Evolutionary conservation across 2,329 filamentous ascomycete genomes (phyloP), one percentile per base, ranked within the genome.

Genomic region (Xylariaceae sp.): DNA sequence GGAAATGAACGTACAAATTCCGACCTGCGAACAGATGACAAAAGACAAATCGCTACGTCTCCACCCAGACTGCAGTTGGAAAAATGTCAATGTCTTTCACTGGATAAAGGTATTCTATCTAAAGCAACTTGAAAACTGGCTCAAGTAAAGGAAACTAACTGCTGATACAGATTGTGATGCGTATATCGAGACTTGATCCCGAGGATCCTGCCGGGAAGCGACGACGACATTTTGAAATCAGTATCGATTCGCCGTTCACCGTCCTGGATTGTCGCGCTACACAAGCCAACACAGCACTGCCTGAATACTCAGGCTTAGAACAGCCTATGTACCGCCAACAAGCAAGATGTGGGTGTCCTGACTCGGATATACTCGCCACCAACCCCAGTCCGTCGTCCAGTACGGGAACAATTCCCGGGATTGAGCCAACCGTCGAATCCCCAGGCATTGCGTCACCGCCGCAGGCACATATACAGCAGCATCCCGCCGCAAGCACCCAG

Each of bases 211-310:
- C 75, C 1, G 78, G 78, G 33, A 78, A 74, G 55, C 91, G 91
- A 64, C 82, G 90, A 55, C 82, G 90, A 32, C 91, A 96, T 65
- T 96, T 95, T 59, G 91, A 96, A 68, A 96, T 96, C 61, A 95
- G 90, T 58, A 96, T 96, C 60, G 91, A 96, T 69, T 96, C 90
- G 1, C 91, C 91, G 1, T 92, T 96, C 65, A 92, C 92, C 54
- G 89, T 96, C 41, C 85, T 96, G 42, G 92, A 91, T 54, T 96
- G 91, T 72, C 88, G 88, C 54, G 90, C 91, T n/a, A 95, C 90
- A 1, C 88, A 94, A 66, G 86, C 89, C 44, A 96, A 96, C 68
- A 95, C 87, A 22, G 83, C 84, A 11, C 78, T 96, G 11, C 91
- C 91, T 0, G 87, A 88, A 14, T 96, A 96, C 66, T 71, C 73